Base-by-base conservation (phyloP, 106 monocot species). In the Dendrobium catenatum region DNA sequence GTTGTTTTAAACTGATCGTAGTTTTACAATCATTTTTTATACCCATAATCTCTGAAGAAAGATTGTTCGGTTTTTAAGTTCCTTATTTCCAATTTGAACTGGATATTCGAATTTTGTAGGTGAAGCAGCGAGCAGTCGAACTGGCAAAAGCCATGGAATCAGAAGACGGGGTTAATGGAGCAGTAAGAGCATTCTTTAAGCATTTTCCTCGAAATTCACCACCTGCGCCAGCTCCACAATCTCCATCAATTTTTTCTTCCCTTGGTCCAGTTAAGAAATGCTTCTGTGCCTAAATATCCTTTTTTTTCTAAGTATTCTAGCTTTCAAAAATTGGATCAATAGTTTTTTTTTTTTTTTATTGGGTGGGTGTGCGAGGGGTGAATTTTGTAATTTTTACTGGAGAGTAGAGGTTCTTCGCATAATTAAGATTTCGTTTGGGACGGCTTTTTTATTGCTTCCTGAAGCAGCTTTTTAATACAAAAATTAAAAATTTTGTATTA, bases 141-240 rank as follows among this genome's bases (percentile, higher is more conserved):
- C 75, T 92, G 58, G 84, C 92, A 55, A 84, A 83, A 56, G 86
- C 80, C 17, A 89, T 92, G 84, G 86, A 87, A 74, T 54, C 84
- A 19, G 92, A 92, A 80, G 89, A 92, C 79, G 92, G 92, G 2
- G 87, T 87, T 27, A 77, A 26, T 40, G 92, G 87, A 61, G 92
- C 92, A 48, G 92, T 89, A 43, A 89, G 70, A 84, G 89, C 89
- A 13, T 92, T 92, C 77, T 81, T 89, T 3, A 87, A 92, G 72
- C 92, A 92, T 80, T 81, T 92, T 24, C 89, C 89, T 64, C 66
- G 79, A 2, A 87, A 73, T 40, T 46, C 11, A 64, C 70, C 80
- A 11, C n/a, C 26, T 0, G 66, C 51, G 27, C 66, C 61, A 20
- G 17, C 83, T 37, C 44, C 67, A 3, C 56, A 80, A 3, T 79